Evolutionary conservation across 78 protist genomes (phyloP).

Genomic region (Bigelowiella natans): DNA sequence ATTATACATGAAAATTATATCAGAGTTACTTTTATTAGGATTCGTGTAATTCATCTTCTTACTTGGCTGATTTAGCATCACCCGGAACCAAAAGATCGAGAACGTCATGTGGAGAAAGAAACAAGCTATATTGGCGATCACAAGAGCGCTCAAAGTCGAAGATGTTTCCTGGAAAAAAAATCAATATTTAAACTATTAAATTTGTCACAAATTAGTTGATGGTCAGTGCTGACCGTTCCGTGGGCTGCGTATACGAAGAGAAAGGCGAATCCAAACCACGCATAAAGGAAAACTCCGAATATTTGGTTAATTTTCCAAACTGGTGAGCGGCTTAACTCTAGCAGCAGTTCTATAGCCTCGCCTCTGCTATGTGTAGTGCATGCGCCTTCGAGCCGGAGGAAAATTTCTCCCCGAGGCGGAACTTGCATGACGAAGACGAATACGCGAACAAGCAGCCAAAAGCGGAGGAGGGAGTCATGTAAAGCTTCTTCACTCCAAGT

Average conservation of each 20-base stretch:
- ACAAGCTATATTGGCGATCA: background rate
- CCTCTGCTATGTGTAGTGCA: too few relatives aligned
- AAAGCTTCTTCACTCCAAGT: background rate
- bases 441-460: background rate
- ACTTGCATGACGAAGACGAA: background rate
- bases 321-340: background rate
- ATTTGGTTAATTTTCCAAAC: background rate
- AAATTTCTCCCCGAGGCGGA: background rate
- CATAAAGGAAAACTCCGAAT: background rate
- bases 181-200: too few relatives aligned
- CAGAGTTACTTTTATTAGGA: background rate
- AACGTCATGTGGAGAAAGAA: background rate
- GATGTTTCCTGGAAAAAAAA: background rate
- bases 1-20: background rate
- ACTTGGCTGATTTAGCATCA: background rate
- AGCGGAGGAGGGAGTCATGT: background rate
- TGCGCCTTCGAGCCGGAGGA: too few relatives aligned
- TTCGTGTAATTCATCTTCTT: background rate
- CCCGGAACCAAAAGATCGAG: background rate
- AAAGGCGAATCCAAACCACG: background rate
- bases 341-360: too few relatives aligned
- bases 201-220: too few relatives aligned
- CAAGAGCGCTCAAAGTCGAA: background rate
- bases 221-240: too few relatives aligned
- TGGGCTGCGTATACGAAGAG: background rate